phyloP scores from a whole-genome alignment of 2,329 filamentous ascomycete species.

The Zymoseptoria brevis region DNA sequence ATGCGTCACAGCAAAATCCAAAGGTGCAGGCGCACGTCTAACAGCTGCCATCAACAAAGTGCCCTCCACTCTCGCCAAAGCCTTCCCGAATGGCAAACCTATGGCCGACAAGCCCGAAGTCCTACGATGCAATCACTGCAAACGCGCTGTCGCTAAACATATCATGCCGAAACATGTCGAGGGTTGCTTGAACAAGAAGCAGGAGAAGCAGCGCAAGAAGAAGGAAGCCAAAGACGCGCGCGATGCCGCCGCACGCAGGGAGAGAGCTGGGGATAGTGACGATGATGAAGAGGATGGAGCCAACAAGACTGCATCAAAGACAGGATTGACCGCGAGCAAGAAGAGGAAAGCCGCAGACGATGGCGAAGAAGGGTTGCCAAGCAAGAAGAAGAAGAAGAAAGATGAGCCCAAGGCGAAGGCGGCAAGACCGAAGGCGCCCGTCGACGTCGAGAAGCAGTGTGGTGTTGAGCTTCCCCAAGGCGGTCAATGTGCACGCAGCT shows the following conservation, averaged over 20 bases:
- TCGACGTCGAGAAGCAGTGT: conserved; percentile 88
- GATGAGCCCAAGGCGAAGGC: conserved; percentile 49
- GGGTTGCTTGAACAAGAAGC: conserved; percentile 76
- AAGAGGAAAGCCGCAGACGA: conserved; percentile 42
- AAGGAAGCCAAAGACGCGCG: conserved; percentile 56
- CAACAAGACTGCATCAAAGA: conserved; percentile 25
- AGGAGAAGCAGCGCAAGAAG: conserved; percentile 52
- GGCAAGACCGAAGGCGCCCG: conserved; percentile 77
- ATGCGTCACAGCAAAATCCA: conserved; percentile 13
- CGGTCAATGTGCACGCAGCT: conserved; percentile 72
- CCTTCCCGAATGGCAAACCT: conserved; percentile 73
- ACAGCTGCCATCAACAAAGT: conserved; percentile 47
- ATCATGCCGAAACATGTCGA: conserved; percentile 73
- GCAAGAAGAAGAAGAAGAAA: conserved; percentile 70
- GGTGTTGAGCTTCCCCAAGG: conserved; percentile 79
- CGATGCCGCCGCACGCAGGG: conserved; percentile 42
- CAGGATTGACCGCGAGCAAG: conserved; percentile 29
- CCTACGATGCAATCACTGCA: conserved; percentile 85
- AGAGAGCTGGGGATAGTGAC: conserved; percentile 33
- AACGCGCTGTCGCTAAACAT: conserved; percentile 71
- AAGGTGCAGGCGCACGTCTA: conserved; percentile 7
- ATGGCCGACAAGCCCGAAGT: conserved; percentile 72
- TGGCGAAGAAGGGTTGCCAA: conserved; percentile 65
- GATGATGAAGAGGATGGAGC: conserved; percentile 30
- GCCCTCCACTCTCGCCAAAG: conserved; percentile 66